These are phyloP conservation scores for Lachancea sp. DNA, from an alignment of 805 yeast genomes.

Conservation along the genomic window DNA sequence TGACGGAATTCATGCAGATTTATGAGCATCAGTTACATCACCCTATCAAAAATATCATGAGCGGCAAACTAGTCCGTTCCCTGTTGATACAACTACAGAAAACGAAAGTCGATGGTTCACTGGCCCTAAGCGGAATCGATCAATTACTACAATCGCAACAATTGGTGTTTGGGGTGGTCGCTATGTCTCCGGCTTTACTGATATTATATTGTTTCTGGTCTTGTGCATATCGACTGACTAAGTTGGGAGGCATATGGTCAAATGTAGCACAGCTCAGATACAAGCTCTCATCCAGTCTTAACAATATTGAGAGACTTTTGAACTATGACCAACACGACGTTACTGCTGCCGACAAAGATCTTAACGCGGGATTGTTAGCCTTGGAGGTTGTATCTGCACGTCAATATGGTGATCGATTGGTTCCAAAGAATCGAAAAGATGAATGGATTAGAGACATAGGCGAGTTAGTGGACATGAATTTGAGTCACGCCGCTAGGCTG, in stretches of 20 bases:
- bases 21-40: constrained; percentile 70
- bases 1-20: constrained; percentile 69
- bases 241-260: constrained; percentile 25
- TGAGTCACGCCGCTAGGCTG: constrained; percentile 37
- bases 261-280: constrained; percentile 22
- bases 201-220: constrained; percentile 44
- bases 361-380: constrained; percentile 54
- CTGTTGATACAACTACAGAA: constrained; percentile 90
- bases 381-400: constrained; percentile 59
- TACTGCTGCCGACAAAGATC: constrained; percentile 16
- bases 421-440: constrained; percentile 43
- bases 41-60: constrained; percentile 56
- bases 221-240: constrained; percentile 28
- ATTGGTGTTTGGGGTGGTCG: constrained; percentile 86
- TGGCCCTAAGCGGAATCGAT: constrained; percentile 88
- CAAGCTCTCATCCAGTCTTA: constrained; percentile 37
- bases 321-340: constrained; percentile 23
- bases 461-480: constrained; percentile 44
- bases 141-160: constrained; percentile 85
- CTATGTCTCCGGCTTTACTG: constrained; percentile 73
- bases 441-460: constrained; percentile 63
- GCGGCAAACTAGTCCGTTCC: constrained; percentile 70
- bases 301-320: constrained; percentile 53
- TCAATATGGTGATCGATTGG: constrained; percentile 39
- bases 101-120: constrained; percentile 89